phyloP scores from a whole-genome alignment of 805 yeast genomes.

The Wickerhamiella dianesei region DNA sequence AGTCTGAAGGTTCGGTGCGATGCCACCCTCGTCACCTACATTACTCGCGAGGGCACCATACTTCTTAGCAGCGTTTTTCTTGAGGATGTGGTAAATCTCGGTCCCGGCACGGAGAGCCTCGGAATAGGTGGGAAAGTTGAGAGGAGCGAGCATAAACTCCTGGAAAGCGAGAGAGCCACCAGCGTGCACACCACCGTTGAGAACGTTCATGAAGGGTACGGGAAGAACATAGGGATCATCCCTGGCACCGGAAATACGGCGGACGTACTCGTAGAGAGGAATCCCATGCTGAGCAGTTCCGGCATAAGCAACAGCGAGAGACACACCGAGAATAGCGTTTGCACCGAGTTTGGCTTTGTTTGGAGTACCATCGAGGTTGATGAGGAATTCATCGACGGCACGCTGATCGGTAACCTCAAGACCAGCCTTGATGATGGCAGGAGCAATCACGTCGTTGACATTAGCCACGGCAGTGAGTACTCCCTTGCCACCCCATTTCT shows the following conservation, averaged over 20 bases:
- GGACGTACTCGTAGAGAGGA: conserved; percentile 86
- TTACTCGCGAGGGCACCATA: conserved; percentile 98
- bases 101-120: conserved; percentile 96
- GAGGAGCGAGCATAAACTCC: conserved; percentile 98
- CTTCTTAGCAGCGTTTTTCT: conserved; percentile 80
- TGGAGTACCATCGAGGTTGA: conserved; percentile 85
- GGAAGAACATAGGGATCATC: conserved; percentile 77
- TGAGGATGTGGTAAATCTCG: conserved; percentile 95
- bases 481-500: conserved; percentile 99
- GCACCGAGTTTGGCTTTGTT: conserved; percentile 98
- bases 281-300: conserved; percentile 93
- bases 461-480: conserved; percentile 92
- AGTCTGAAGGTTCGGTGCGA: conserved; percentile 92
- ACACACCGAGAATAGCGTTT: conserved; percentile 96
- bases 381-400: conserved; percentile 74
- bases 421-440: conserved; percentile 72
- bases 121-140: conserved; percentile 76
- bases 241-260: conserved; percentile 64
- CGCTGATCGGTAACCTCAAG: conserved; percentile 78
- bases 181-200: conserved; percentile 99
- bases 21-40: conserved; percentile 99
- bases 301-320: conserved; percentile 93
- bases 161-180: conserved; percentile 99
- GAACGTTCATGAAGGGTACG: conserved; percentile 96
- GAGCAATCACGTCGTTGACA: conserved; percentile 90